Base-by-base conservation (phyloP, 192 early-diverging fungal species). In the Diversispora epigaea region DNA sequence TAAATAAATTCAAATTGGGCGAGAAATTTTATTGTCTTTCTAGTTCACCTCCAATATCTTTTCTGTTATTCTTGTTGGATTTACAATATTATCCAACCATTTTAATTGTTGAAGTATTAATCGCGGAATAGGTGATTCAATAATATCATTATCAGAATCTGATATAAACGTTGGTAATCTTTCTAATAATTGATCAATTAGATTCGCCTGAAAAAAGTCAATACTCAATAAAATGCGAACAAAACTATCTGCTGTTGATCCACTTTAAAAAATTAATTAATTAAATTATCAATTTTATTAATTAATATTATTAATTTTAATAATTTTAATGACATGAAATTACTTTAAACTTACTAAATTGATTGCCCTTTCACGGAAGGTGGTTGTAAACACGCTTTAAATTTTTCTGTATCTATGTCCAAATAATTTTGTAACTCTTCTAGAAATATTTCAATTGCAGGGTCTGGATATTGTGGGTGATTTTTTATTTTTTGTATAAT, bases 71-170 rank as follows among this genome's bases (percentile, higher is more conserved):
- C 75, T 69, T 3, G 79, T 78, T 1, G 92, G 88, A 49, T 91
- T 84, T 0, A 88, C 83, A 32, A 93, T 83, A 57, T 93, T 87
- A 78, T 92, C 90, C 45, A 94, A 79, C 91, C 91, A 93, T 71
- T 89, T 83, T 62, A 94, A 66, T 75, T 94, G 92, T 17, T 91
- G 89, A 25, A 94, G 65, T 32, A 93, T 85, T 52, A 89, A 77
- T 17, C 87, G 83, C 19, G 87, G 84, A 7, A 83, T 79, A 10
- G 77, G 82, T 5, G 86, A 83, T 40, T 82, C 84, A 10, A 77
- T 78, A 50, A 83, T 83, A 10, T 80, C 76, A 11, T 80, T 75
- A 52, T 81, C 79, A 6, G 83, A 84, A 39, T 82, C 81, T 69
- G 82, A 79, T 40, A 85, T 83, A 63, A 85, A 87, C 67, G 91